phyloP scores from a whole-genome alignment of 345 rosid genomes.

The Carallia brachiata region DNA sequence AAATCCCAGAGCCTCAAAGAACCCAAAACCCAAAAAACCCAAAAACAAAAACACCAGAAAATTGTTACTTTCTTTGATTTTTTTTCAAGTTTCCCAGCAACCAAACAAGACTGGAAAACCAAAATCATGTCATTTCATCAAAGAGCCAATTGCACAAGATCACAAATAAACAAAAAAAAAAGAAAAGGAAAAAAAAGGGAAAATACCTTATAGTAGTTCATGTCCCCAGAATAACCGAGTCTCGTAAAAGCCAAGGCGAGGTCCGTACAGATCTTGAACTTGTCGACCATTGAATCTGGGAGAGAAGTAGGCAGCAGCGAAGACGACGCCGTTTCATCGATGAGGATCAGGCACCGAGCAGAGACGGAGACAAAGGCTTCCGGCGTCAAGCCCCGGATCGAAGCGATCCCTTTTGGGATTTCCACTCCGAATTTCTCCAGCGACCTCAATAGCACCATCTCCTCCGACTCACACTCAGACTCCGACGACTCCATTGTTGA shows the following conservation, averaged over 20 bases:
- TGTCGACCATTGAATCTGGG: conserved; percentile 52
- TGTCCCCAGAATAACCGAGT: conserved; percentile 59
- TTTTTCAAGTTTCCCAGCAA: conserved; percentile 7
- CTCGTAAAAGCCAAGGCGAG: conserved; percentile 50
- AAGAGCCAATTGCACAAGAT: not conserved
- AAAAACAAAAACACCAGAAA: not conserved
- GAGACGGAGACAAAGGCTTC: conserved; percentile 50
- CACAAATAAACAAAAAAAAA: not conserved
- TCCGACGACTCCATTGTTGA: conserved; percentile 37
- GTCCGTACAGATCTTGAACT: conserved; percentile 59
- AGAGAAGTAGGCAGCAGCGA: conserved; percentile 26
- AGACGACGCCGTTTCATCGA: conserved; percentile 30
- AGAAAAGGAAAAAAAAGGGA: too few relatives aligned
- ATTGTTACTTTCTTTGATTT: not conserved
- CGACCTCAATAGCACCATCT: conserved; percentile 37
- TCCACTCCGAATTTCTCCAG: conserved; percentile 48
- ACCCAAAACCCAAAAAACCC: too few relatives aligned
- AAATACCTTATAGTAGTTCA: conserved; percentile 60
- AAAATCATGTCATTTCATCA: not conserved
- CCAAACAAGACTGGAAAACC: not conserved
- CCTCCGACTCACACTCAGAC: not conserved
- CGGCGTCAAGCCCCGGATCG: conserved; percentile 41
- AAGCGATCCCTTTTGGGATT: conserved; percentile 43
- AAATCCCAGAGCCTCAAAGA: not conserved
- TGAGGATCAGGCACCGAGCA: conserved; percentile 58